Percentiles rank a stretch among this genome's conserved stretches.
These are phyloP conservation scores for Styphnolobium japonicum DNA, from an alignment of 306 rosid species.

Conservation along the genomic window DNA sequence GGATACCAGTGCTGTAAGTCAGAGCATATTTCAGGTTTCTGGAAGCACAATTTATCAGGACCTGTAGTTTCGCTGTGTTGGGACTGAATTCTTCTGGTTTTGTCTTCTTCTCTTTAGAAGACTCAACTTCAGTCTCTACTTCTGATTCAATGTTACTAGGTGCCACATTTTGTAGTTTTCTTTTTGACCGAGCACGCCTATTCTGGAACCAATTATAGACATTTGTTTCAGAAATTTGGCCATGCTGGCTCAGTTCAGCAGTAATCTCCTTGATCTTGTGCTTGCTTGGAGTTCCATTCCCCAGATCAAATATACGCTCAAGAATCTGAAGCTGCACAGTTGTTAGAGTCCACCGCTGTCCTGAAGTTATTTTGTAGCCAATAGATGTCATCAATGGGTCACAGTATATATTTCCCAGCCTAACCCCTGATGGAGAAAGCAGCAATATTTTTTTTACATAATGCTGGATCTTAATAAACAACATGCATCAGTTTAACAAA, in stretches of 20 bases:
- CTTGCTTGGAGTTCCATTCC: slow-evolving; percentile 67
- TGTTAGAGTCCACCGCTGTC: slow-evolving; percentile 74
- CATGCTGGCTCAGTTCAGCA: slow-evolving; percentile 56
- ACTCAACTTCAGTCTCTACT: slow-evolving; percentile 54
- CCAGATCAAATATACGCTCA: slow-evolving; percentile 55
- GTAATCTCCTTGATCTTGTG: slow-evolving; percentile 68
- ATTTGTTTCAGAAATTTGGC: slow-evolving; percentile 63
- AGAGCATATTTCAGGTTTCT: slow-evolving; percentile 41
- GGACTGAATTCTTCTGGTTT: slow-evolving; percentile 46
- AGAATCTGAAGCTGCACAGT: slow-evolving; percentile 59
- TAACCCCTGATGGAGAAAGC: slow-evolving; percentile 47
- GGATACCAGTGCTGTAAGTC: slow-evolving; percentile 49
- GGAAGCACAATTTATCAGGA: slow-evolving; percentile 50
- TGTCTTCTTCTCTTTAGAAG: slow-evolving; percentile 59
- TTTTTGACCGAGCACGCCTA: too few relatives aligned
- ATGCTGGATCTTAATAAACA: background rate
- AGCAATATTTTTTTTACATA: background rate
- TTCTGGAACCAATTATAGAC: slow-evolving; percentile 77
- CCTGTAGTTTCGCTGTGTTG: slow-evolving; percentile 36
- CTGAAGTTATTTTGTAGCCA: slow-evolving; percentile 59
- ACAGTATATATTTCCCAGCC: slow-evolving; percentile 55
- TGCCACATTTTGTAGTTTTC: slow-evolving; percentile 51
- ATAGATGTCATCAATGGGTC: slow-evolving; percentile 55
- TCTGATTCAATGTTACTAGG: slow-evolving; percentile 49
- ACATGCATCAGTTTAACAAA: background rate